Evolutionary conservation across 164 flowering plant species (phyloP), one percentile per base, ranked within the genome.

Genomic region (Dillenia turbinata): DNA sequence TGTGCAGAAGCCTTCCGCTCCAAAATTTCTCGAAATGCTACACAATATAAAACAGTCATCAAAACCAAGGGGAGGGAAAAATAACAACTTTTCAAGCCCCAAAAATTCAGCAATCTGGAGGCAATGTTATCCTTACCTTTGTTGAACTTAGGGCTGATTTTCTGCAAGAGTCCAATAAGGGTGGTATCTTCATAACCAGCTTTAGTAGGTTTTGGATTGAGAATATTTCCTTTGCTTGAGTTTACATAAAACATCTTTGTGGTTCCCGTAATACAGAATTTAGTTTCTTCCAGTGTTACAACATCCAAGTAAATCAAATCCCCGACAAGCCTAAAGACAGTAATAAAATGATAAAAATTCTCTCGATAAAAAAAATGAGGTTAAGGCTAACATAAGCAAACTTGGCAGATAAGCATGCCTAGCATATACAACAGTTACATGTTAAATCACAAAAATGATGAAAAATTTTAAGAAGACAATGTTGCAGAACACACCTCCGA

Each of bases 291-390:
- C 73, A 92, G 67, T 14, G 94, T 88, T 51, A 80, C 66, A 8
- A 95, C 85, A 76, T 95, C 99, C 75, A 95, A 66, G 77, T 95
- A 95, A 66, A 92, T 81, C 75, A 95, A 78, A 82, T 95, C 99
- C 47, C 99, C 99, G 52, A 84, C 84, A 69, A 95, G 92, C 90
- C 99, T 95, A 86, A 47, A 67, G 12, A 57, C 44, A 57, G 49
- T 11, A 66, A 66, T 26, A 67, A 47, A 33, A 64, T 17, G 52
- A 5, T 62, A 52, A 17, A 57, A 51, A 53, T 19, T 52, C 9
- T 52, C 22, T 14, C 54, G 15, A 13, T 8, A 16, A 6, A 33
- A 40, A 12, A 46, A 0, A 46, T 16, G 13, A 15, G 22, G 19
- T 16, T 33, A 40, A 6, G 16, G 46, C 40, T 40, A 51, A 10